Conservation (phyloP, 1,139 yeast species). For the Suhomyces yuchorum region DNA sequence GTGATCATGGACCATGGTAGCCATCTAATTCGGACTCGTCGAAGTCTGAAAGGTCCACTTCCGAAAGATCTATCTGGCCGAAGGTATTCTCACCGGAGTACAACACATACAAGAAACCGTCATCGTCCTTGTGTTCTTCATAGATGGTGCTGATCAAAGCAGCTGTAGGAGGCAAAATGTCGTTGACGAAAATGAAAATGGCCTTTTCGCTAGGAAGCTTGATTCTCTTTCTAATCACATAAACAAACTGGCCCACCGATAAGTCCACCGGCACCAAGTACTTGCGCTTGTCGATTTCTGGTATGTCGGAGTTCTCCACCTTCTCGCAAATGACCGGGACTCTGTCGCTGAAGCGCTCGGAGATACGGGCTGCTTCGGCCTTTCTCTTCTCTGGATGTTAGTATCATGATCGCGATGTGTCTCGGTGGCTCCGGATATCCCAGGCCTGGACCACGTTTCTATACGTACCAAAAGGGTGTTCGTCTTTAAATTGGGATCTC, state of each 20-base stretch:
- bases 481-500: constrained; percentile 94
- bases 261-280: constrained; percentile 94
- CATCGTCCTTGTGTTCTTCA: constrained; percentile 96
- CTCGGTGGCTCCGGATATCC: neutral
- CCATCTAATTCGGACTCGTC: constrained; percentile 14
- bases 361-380: constrained; percentile 91
- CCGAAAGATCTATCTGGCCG: constrained; percentile 50
- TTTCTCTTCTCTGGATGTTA: constrained; percentile 75
- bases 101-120: constrained; percentile 92
- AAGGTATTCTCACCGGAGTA: constrained; percentile 88
- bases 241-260: constrained; percentile 97
- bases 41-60: constrained; percentile 30
- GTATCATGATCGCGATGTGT: constrained; percentile 15
- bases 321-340: constrained; percentile 97
- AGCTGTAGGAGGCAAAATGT: constrained; percentile 96
- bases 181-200: constrained; percentile 93
- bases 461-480: constrained; percentile 77
- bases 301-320: constrained; percentile 95
- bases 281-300: constrained; percentile 95
- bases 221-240: constrained; percentile 94
- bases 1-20: constrained; percentile 12
- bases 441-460: neutral
- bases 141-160: constrained; percentile 93
- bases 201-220: constrained; percentile 97
- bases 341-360: constrained; percentile 86